Base-by-base conservation (phyloP, 2,329 filamentous ascomycete genomes). In the Biscogniauxia marginata region DNA sequence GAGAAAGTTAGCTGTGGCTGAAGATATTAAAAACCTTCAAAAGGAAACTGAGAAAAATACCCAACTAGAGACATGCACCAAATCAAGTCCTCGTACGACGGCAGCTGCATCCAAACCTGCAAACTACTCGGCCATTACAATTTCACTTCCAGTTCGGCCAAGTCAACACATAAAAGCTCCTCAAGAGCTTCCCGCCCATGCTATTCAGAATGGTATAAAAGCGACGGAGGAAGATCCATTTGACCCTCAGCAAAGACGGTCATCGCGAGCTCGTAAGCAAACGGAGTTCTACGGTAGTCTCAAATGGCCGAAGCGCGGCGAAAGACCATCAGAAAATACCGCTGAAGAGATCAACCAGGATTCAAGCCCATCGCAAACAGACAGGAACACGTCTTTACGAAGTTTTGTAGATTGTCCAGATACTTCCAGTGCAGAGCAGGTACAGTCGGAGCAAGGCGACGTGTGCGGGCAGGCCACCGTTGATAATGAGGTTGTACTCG, bases 241-340 rank as follows among this genome's bases (percentile, higher is more conserved):
- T 16, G 50, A 61, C 46, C 24, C 46, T 19, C 59, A 51, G 16
- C 34, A 55, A 16, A 48, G 57, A 19, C 60, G 51, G 19, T 61
- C 65, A 24, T 56, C 51, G 16, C 59, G 54, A 19, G 48, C 30
- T n/a, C 61, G 56, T 11, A 57, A 61, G 44, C 55, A 60, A 30
- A 55, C 50, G 20, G 60, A 67, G 16, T 52, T 57, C 13, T 58
- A 59, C 23, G 50, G 52, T 16, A 22, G 60, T 7, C 51, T 65
- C 3, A 54, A 20, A 3, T 55, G 49, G 50, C 22, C 44, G n/a
- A 63, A 61, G 13, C 16, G 43, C 4, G 49, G 55, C 47, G 30
- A 45, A 53, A 44, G 50, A 44, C 34, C 13, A 30, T 16, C 50
- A 7, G 49, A 54, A 50, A 30, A 13, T 25, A 43, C n/a, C 19